Base-by-base conservation (phyloP, 805 yeast species). In the Hanseniaspora occidentalis region DNA sequence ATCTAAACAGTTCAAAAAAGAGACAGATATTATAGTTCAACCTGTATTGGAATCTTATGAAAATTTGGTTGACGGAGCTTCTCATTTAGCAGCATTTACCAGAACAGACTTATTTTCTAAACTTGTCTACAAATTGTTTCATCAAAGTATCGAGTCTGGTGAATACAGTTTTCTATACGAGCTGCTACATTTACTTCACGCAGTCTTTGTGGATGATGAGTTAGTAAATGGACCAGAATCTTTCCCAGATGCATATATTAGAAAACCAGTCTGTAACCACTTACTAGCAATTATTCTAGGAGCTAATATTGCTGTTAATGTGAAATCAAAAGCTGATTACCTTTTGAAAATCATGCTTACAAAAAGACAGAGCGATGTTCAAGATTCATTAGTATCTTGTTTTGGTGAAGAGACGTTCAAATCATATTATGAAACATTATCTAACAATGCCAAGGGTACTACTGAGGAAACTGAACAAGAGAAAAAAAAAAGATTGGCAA, bases 121-220 rank as follows among this genome's bases (percentile, higher is more conserved):
- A 47, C 57, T 79, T 31, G 43, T 79, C 5, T 73, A 68, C 49
- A 77, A 77, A 49, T 54, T 75, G n/a, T 58, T 82, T 13, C 73
- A 71, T 39, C 65, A 65, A 31, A 67, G 82, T 0, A 58, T 77
- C 18, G 67, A 67, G 37, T 58, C 63, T 1, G 64, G 66, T 1
- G 71, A 74, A 40, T 80, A 77, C 40, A 61, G 72, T 0, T 78
- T 65, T 49, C 56, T 79, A 26, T 71, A 75, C 14, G 75, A 73
- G 34, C 50, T 78, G n/a, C 63, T 83, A 29, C 92, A 82, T 53
- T 63, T 83, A 38, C 47, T 79, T 2, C 85, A 82, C 60, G 88
- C 83, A 5, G 63, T 78, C 6, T 51, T 81, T 16, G 50, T 62
- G 22, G 80, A 77, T 50, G 69, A 68, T 40, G 76, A 70, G 44